Base-by-base conservation (phyloP, 73 alveolate genomes). In the Breviolum minutum region DNA sequence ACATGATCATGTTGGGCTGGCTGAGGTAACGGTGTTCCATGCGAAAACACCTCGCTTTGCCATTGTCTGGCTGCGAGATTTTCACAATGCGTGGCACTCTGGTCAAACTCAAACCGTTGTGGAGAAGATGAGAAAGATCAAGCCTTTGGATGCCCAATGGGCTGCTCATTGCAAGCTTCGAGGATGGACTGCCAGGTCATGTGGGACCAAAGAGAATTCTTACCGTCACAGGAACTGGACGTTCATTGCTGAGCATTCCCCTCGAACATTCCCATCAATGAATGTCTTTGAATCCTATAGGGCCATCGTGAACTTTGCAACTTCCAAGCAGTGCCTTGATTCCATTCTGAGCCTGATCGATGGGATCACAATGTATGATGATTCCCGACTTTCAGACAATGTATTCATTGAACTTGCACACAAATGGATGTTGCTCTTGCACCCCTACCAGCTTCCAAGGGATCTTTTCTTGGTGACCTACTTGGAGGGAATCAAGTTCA, bases 101-200 rank as follows among this genome's bases (percentile, higher is more conserved):
- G 80, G 80, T 11, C 80, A 70, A 30, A 17, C 80, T 16, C 80
- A 70, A 17, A 70, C 30, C 8, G 80, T 70, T 9, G 80, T 70
- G 13, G 80, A 70, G 80, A 70, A 70, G 27, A 8, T 70, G 30
- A 70, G 24, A 26, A 70, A 70, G 80, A 30, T 70, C 40, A 70
- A 70, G 80, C 80, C 80, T 70, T 70, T 70, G 80, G 80, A 70
- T 70, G 80, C 80, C 24, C 80, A 70, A 30, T 70, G 80, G 80
- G 30, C 27, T 10, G 14, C 80, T 30, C 80, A 70, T 70, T 70
- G 80, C 80, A 70, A 70, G 80, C 27, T 70, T 9, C 14, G 24
- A 17, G 80, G 80, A 6, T 70, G 80, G 80, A 70, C 80, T 6
- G 14, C 80, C 8, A 8, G 80, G 80, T 17, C 80, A 70, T 70